Evolutionary conservation across 306 rosid genomes (phyloP).

Genomic region (Pueraria montana): DNA sequence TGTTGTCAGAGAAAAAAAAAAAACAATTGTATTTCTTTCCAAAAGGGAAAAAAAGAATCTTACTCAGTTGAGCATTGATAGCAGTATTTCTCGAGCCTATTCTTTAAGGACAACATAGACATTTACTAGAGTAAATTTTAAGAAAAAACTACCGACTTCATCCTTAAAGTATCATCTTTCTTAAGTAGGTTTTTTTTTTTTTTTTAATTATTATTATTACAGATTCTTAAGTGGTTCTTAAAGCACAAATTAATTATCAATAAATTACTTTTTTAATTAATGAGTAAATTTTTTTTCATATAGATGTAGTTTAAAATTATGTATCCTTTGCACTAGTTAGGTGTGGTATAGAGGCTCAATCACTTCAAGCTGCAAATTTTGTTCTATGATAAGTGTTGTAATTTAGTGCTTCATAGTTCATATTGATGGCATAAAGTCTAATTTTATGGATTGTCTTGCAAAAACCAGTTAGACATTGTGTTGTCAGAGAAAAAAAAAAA

Average conservation of each 20-base stretch:
- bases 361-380: conserved; percentile 32
- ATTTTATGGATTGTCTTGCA: neutral
- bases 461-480: neutral
- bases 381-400: conserved; percentile 17
- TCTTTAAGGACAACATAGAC: no score
- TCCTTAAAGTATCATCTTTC: no score
- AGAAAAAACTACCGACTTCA: no score
- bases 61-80: neutral
- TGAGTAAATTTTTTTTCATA: conserved; percentile 36
- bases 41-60: neutral
- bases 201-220: no score
- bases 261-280: conserved; percentile 20
- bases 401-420: neutral
- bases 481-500: neutral
- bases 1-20: neutral
- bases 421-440: neutral
- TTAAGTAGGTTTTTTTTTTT: no score
- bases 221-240: no score
- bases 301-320: conserved; percentile 21
- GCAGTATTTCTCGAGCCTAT: neutral
- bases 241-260: no score
- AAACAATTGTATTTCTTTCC: neutral
- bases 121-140: neutral
- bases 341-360: conserved; percentile 29
- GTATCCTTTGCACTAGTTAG: neutral